These are phyloP conservation scores for Microbotryomycetes sp. DNA, from an alignment of 1,284 basidiomycete species.

Conservation along the genomic window DNA sequence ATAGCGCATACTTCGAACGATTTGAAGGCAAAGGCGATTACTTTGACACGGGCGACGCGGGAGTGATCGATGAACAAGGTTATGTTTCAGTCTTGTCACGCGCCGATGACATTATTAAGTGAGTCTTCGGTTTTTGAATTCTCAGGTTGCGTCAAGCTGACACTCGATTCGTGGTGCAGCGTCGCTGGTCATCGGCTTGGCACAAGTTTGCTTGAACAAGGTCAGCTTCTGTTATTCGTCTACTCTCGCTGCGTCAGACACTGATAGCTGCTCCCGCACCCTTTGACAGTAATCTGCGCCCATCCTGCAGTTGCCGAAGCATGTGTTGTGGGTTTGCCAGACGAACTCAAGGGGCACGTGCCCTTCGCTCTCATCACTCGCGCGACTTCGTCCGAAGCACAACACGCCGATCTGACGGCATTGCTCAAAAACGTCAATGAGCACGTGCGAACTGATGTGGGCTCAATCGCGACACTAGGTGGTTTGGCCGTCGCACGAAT, in stretches of 20 bases:
- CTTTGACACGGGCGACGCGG: slow-evolving; percentile 41
- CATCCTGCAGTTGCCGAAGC: slow-evolving; percentile 26
- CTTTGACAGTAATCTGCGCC: slow-evolving; percentile 13
- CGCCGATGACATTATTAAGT: slow-evolving; percentile 34
- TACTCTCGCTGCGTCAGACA: no score
- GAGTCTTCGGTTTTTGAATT: not conserved
- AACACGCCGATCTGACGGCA: slow-evolving; percentile 17
- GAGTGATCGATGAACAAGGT: slow-evolving; percentile 37
- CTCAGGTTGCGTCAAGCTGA: not conserved
- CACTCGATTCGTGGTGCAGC: slow-evolving; percentile 20
- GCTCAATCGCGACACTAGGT: slow-evolving; percentile 37
- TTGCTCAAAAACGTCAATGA: slow-evolving; percentile 38
- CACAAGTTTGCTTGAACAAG: slow-evolving; percentile 39
- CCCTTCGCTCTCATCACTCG: slow-evolving; percentile 39
- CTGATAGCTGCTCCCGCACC: not conserved
- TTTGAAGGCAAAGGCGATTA: slow-evolving; percentile 38
- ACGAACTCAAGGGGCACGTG: slow-evolving; percentile 39
- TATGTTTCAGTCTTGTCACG: slow-evolving; percentile 38
- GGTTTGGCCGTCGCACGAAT: slow-evolving; percentile 34
- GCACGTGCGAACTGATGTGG: slow-evolving; percentile 38
- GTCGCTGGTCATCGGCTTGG: slow-evolving; percentile 39
- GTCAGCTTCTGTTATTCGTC: slow-evolving; percentile 1
- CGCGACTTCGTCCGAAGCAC: slow-evolving; percentile 20
- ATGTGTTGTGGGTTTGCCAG: slow-evolving; percentile 40
- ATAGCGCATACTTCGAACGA: slow-evolving; percentile 36